Evolutionary conservation across 306 rosid species (phyloP).

Genomic region (Canavalia ensiformis): DNA sequence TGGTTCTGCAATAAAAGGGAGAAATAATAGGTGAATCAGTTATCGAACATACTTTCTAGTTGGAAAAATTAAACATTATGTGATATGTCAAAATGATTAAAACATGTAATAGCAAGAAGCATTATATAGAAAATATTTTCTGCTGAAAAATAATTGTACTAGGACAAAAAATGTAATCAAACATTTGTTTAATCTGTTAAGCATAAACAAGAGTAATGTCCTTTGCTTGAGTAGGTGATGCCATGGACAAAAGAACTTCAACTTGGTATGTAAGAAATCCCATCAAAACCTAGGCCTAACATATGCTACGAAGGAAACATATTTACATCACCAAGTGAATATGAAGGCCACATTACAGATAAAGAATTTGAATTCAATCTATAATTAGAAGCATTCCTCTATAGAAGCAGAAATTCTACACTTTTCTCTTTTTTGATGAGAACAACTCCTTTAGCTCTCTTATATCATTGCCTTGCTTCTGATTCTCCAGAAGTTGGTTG

Average conservation of each 20-base stretch:
- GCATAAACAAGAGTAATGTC: constrained; percentile 15
- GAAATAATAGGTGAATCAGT: background rate
- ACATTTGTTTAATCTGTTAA: constrained; percentile 24
- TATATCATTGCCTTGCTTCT: constrained; percentile 62
- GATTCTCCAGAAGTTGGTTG: constrained; percentile 55
- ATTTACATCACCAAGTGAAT: constrained; percentile 52
- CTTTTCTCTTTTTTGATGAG: constrained; percentile 35
- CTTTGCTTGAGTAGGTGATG: constrained; percentile 18
- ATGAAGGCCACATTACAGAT: constrained; percentile 43
- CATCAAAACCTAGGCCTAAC: constrained; percentile 42
- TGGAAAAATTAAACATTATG: background rate
- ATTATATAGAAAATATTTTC: background rate
- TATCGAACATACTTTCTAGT: background rate
- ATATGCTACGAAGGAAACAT: constrained; percentile 42
- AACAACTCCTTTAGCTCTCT: constrained; percentile 37
- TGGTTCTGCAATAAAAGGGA: background rate
- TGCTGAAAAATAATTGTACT: background rate
- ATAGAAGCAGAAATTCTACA: constrained; percentile 41
- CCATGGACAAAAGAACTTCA: constrained; percentile 42
- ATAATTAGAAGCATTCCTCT: constrained; percentile 47
- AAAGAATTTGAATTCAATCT: constrained; percentile 55
- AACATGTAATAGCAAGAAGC: background rate
- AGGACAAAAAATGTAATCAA: constrained; percentile 5
- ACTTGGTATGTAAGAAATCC: constrained; percentile 34
- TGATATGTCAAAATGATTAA: background rate